Percentiles rank a stretch among this genome's conserved stretches.
Conservation (phyloP, 2,329 filamentous ascomycete genomes). For the Ophiostoma novo-ulmi region DNA sequence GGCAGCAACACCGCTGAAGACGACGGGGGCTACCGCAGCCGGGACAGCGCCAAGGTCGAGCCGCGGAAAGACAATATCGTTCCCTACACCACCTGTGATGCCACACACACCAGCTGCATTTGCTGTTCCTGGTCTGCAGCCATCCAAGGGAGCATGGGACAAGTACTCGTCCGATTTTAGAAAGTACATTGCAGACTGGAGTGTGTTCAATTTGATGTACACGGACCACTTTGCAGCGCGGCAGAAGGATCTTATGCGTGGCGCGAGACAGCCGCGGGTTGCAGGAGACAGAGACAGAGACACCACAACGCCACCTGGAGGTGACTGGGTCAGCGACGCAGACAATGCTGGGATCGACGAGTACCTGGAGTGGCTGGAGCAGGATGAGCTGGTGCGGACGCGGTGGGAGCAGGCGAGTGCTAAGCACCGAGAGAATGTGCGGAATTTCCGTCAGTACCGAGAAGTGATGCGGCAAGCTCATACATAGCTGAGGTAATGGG, state of each 20-base stretch:
- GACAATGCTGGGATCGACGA: slow-evolving; percentile 47
- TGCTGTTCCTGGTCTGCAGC: slow-evolving; percentile 41
- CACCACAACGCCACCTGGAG: slow-evolving; percentile 21
- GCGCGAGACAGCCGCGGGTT: slow-evolving; percentile 34
- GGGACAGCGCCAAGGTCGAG: not conserved
- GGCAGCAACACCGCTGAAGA: slow-evolving; percentile 31
- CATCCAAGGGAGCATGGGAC: slow-evolving; percentile 42
- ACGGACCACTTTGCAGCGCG: slow-evolving; percentile 52
- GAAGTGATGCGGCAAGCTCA: slow-evolving; percentile 42
- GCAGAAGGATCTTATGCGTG: slow-evolving; percentile 39
- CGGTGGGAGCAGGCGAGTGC: slow-evolving; percentile 57
- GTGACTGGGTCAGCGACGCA: slow-evolving; percentile 42
- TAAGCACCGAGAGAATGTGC: slow-evolving; percentile 54
- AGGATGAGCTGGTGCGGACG: slow-evolving; percentile 59
- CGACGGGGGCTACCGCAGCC: not conserved
- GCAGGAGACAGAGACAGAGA: slow-evolving; percentile 35
- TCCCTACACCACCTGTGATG: slow-evolving; percentile 47
- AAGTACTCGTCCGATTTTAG: slow-evolving; percentile 52
- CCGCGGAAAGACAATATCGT: slow-evolving; percentile 35
- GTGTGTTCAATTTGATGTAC: slow-evolving; percentile 48
- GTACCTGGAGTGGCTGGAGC: slow-evolving; percentile 56
- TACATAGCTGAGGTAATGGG: not conserved
- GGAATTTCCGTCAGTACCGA: slow-evolving; percentile 50
- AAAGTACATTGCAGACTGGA: slow-evolving; percentile 50
- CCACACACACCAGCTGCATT: slow-evolving; percentile 45